Base-by-base conservation (phyloP, 106 monocot species). In the Amphibolis antarctica region DNA sequence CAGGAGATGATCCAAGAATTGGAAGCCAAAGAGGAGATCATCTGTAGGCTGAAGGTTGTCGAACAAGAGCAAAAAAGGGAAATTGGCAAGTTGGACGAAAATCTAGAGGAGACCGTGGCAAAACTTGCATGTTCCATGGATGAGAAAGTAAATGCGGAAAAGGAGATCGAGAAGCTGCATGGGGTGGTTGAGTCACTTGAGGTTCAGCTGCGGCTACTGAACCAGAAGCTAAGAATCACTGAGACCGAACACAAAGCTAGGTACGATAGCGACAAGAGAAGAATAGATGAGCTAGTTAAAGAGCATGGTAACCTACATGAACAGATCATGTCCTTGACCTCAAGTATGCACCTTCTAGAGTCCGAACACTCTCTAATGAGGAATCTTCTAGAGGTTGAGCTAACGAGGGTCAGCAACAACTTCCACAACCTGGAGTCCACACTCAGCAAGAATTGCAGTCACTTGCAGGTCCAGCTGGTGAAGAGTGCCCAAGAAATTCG, bases 191-290 rank as follows among this genome's bases (percentile, higher is more conserved):
- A 82, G 65, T 67, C 60, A 17, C 63, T 85, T 9, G 83, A 83
- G 64, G 85, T 90, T 47, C 86, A 84, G 56, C 51, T 86, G 21
- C 75, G 85, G 27, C 63, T 93, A 0, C 64, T 74, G 18, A 93
- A 83, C 42, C 85, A 85, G 59, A 88, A 79, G 65, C 76, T 92
- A 44, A 83, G 77, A 53, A 67, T 87, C 4, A 87, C 92, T 21
- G 92, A 87, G 73, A 82, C 74, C 31, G 84, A 92, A 57, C 56
- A 48, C 72, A 81, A 60, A 68, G 80, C 68, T 51, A 88, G 72
- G 60, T 78, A 77, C 57, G 82, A 84, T 53, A 64, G 30, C 19
- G 48, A 60, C 28, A 63, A 56, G 24, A 70, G 59, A 46, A 55
- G 73, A 44, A 60, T 85, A 1, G 71, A 64, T 66, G 59, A 10